Evolutionary conservation across 306 rosid species (phyloP).

Genomic region (Begonia peltatifolia): DNA sequence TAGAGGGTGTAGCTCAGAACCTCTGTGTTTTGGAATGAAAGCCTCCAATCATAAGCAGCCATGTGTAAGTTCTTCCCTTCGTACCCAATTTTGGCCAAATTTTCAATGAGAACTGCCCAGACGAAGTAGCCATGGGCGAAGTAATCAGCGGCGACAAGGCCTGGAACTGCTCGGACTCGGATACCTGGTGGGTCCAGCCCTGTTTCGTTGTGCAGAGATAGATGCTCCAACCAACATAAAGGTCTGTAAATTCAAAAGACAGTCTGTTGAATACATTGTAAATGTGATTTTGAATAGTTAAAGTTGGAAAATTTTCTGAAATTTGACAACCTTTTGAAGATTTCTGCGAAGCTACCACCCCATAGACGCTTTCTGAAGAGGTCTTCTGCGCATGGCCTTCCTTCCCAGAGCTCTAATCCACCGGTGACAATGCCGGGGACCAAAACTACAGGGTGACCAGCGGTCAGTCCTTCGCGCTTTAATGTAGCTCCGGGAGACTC

Average conservation of each 20-base stretch:
- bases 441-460: constrained; percentile 40
- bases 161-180: constrained; percentile 60
- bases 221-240: constrained; percentile 73
- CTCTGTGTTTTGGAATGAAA: constrained; percentile 80
- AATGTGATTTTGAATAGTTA: not conserved
- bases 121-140: constrained; percentile 43
- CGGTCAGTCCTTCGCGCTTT: constrained; percentile 33
- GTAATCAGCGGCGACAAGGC: constrained; percentile 42
- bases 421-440: constrained; percentile 49
- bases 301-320: not conserved
- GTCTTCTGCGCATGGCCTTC: constrained; percentile 55
- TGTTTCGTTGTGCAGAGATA: constrained; percentile 57
- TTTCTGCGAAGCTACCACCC: constrained; percentile 55
- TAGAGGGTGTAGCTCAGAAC: constrained; percentile 10
- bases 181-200: constrained; percentile 82
- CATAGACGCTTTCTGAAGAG: constrained; percentile 53
- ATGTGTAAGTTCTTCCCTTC: constrained; percentile 66
- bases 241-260: constrained; percentile 32
- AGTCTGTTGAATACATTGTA: constrained; percentile 1
- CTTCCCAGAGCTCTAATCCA: constrained; percentile 72
- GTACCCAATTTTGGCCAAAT: constrained; percentile 69
- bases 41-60: constrained; percentile 78
- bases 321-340: constrained; percentile 40
- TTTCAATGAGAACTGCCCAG: constrained; percentile 68
- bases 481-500: constrained; percentile 53